Percentiles rank a stretch among this genome's conserved stretches.
phyloP scores from a whole-genome alignment of 768 basidiomycete genomes.

The Collybiopsis confluens region DNA sequence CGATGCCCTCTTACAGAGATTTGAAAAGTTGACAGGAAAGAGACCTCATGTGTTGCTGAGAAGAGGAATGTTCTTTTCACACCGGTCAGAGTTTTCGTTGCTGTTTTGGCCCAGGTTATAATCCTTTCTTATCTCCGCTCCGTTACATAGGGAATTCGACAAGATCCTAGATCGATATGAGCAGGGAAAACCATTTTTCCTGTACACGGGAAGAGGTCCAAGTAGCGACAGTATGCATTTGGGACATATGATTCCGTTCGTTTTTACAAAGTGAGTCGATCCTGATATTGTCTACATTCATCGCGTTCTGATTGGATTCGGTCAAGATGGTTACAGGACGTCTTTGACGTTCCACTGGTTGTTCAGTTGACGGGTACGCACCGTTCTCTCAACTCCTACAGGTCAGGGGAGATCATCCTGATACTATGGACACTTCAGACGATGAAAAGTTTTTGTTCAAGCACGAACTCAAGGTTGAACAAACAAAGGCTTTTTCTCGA shows the following conservation, averaged over 20 bases:
- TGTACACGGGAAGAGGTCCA: conserved; percentile 97
- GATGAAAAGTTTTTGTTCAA: conserved; percentile 99
- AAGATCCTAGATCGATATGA: conserved; percentile 93
- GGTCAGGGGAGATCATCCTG: too few species aligned
- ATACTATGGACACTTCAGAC: conserved; percentile 51
- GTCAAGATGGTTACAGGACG: conserved; percentile 90
- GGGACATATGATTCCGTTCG: conserved; percentile 96
- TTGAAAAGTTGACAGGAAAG: conserved; percentile 86
- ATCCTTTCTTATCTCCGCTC: too few species aligned
- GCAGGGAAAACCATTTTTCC: conserved; percentile 94
- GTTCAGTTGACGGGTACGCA: conserved; percentile 86
- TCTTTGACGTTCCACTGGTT: conserved; percentile 91
- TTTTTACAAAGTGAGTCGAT: conserved; percentile 84
- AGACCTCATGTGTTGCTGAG: conserved; percentile 85
- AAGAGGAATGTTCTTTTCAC: conserved; percentile 96
- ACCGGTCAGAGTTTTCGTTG: conserved; percentile 58
- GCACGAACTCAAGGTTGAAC: conserved; percentile 86
- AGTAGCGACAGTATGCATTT: conserved; percentile 97
- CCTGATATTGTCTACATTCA: neutral
- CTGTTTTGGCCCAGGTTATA: too few species aligned
- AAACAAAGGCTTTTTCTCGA: conserved; percentile 76
- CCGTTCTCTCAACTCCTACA: too few species aligned
- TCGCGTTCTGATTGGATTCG: neutral
- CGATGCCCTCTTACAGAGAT: conserved; percentile 72
- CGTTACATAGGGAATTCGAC: conserved; percentile 77